A percentile compares a stretch with the other conserved stretches of the same genome.
Evolutionary conservation across 2,329 filamentous ascomycete genomes (phyloP).

Genomic region (Chaetomium olivaceum): DNA sequence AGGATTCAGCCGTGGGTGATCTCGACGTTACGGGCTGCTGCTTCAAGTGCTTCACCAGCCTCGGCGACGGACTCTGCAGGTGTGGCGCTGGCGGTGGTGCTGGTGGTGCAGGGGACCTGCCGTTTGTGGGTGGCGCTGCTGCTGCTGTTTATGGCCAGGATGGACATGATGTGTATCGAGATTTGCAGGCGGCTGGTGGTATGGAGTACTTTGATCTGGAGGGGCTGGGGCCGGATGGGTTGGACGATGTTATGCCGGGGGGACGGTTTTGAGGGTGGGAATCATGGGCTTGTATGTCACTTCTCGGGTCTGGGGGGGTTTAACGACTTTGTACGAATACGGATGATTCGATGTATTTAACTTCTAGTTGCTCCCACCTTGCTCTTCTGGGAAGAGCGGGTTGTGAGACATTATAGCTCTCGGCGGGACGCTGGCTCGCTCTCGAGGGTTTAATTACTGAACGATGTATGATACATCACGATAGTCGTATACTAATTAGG

Average conservation of each 20-base stretch:
- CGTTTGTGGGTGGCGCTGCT: background rate
- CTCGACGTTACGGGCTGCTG: background rate
- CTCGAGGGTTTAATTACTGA: background rate
- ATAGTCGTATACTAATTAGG: background rate
- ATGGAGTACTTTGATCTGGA: background rate
- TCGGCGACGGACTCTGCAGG: background rate
- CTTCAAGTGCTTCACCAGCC: background rate
- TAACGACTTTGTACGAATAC: background rate
- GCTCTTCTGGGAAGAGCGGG: background rate
- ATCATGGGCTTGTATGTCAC: too few relatives aligned
- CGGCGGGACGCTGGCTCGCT: background rate
- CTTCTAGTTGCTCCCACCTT: background rate
- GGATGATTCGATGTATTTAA: background rate
- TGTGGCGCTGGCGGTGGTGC: background rate
- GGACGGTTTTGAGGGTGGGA: background rate
- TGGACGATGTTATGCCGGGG: background rate
- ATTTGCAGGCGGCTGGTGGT: background rate
- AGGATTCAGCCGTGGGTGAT: background rate
- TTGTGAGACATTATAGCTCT: background rate
- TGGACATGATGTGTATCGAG: background rate
- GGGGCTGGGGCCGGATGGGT: background rate
- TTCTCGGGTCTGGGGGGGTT: background rate
- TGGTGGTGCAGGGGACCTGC: background rate
- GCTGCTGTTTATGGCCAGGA: background rate
- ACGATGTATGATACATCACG: background rate